Percentiles rank a stretch among this genome's conserved stretches.
phyloP scores from a whole-genome alignment of 805 yeast species.

The Barnettozyma salicaria region DNA sequence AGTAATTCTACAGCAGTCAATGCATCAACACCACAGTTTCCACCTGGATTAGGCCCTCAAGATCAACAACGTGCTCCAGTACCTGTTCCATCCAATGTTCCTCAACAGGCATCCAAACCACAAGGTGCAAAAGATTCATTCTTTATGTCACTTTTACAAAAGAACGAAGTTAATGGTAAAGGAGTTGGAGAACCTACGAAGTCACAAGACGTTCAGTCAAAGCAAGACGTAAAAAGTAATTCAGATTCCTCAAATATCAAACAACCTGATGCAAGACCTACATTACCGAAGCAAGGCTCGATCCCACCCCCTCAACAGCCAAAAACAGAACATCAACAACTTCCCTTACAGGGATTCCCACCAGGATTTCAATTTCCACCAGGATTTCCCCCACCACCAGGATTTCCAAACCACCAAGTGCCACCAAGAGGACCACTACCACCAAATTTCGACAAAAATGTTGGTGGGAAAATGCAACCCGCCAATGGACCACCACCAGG shows the following conservation, averaged over 20 bases:
- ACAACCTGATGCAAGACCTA: slow-evolving; percentile 2
- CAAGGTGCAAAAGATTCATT: slow-evolving; percentile 22
- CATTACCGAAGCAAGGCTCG: neutral
- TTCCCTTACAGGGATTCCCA: slow-evolving; percentile 10
- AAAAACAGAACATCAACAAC: slow-evolving; percentile 7
- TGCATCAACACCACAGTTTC: slow-evolving; percentile 17
- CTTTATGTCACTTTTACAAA: slow-evolving; percentile 22
- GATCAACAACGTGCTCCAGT: slow-evolving; percentile 2
- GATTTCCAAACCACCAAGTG: slow-evolving; percentile 7
- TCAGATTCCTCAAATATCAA: neutral
- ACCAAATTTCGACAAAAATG: slow-evolving; percentile 14
- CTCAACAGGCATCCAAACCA: slow-evolving; percentile 2
- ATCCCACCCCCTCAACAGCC: slow-evolving; percentile 5
- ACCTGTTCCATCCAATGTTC: slow-evolving; percentile 5
- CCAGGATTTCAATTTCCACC: slow-evolving; percentile 12
- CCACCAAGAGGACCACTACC: slow-evolving; percentile 14
- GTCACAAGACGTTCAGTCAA: slow-evolving; percentile 1
- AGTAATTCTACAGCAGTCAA: slow-evolving; percentile 5
- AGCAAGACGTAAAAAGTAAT: neutral
- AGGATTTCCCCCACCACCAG: slow-evolving; percentile 10
- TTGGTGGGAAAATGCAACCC: slow-evolving; percentile 10
- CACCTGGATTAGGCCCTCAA: slow-evolving; percentile 17
- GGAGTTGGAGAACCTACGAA: slow-evolving; percentile 4
- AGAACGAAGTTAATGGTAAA: slow-evolving; percentile 11
- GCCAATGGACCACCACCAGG: slow-evolving; percentile 18